Percentiles rank a stretch among this genome's conserved stretches.
Conservation (phyloP, 331 rosid species). For the Telfairia occidentalis region DNA sequence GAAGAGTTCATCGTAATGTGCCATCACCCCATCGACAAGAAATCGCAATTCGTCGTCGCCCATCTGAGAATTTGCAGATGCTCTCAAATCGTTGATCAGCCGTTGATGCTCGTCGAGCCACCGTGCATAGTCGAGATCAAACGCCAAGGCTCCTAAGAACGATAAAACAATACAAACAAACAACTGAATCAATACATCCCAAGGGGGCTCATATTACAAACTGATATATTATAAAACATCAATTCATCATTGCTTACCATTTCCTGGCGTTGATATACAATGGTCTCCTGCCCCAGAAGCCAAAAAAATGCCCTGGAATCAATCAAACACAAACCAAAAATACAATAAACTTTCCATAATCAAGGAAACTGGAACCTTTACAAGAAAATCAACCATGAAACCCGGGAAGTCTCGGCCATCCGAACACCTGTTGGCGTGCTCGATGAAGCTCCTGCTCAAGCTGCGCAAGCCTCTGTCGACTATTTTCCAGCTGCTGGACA, state of each 20-base stretch:
- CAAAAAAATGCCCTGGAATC: slow-evolving; percentile 37
- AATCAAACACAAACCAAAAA: neutral
- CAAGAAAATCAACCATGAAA: neutral
- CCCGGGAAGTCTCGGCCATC: neutral
- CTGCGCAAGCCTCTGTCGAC: slow-evolving; percentile 49
- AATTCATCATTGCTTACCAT: slow-evolving; percentile 24
- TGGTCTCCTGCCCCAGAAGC: slow-evolving; percentile 46
- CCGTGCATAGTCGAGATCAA: slow-evolving; percentile 52
- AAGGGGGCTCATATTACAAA: neutral
- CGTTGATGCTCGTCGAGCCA: slow-evolving; percentile 74
- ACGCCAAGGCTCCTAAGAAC: slow-evolving; percentile 43
- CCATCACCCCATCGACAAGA: slow-evolving; percentile 54
- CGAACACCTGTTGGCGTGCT: slow-evolving; percentile 57
- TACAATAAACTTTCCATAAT: neutral
- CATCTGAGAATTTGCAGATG: slow-evolving; percentile 44
- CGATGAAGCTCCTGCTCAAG: slow-evolving; percentile 70
- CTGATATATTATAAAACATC: neutral
- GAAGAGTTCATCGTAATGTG: slow-evolving; percentile 51
- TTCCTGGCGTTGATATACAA: slow-evolving; percentile 37
- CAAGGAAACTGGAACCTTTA: neutral
- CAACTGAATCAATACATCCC: neutral
- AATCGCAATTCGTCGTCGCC: slow-evolving; percentile 48
- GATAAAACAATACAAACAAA: neutral
- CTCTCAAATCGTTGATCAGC: slow-evolving; percentile 41
- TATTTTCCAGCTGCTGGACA: slow-evolving; percentile 63